Conservation (phyloP, 2,329 filamentous ascomycete genomes). For the Mycosphaerella arachidis region DNA sequence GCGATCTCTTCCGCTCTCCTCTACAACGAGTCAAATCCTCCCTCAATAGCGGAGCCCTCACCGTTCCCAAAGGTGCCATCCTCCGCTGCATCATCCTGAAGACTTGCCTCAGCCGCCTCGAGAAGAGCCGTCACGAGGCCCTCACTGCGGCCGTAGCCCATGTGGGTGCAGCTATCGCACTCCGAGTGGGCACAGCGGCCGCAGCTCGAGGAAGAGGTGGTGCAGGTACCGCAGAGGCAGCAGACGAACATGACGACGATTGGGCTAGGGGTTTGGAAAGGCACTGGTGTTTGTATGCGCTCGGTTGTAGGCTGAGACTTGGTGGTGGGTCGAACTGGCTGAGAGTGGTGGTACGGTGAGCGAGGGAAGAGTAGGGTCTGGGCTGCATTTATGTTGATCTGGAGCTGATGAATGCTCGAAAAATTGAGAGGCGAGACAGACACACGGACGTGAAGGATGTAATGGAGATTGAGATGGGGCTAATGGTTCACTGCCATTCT, state of each 20-base stretch:
- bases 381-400: no score
- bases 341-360: no score
- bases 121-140: background rate
- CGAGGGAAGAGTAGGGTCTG: no score
- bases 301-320: no score
- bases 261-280: background rate
- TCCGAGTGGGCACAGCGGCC: background rate
- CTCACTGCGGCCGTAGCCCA: slow-evolving; percentile 19
- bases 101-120: background rate
- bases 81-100: no score
- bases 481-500: no score
- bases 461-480: no score
- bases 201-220: background rate
- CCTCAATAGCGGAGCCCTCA: background rate
- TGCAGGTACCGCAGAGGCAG: slow-evolving; percentile 1
- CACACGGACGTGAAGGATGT: no score
- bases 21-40: background rate
- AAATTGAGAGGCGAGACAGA: no score
- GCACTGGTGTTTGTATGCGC: no score
- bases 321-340: no score
- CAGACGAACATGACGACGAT: background rate
- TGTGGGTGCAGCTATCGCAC: background rate
- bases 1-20: background rate
- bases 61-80: background rate
- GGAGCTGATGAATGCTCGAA: no score